phyloP scores from a whole-genome alignment of 2,329 filamentous ascomycete species.

The Paraphoma chrysanthemicola region DNA sequence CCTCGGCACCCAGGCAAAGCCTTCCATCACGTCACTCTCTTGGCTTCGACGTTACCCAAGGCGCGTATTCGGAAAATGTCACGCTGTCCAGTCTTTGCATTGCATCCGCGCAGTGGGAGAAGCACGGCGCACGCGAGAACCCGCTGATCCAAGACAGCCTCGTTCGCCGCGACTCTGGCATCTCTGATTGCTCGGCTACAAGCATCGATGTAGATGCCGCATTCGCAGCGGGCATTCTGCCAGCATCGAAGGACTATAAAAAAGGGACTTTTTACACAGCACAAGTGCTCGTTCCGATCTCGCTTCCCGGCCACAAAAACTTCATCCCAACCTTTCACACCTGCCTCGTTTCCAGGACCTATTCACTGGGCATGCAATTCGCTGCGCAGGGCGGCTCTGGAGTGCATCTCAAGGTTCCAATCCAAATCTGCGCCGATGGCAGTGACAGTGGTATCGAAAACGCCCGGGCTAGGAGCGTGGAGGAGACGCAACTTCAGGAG shows the following conservation, averaged over 20 bases:
- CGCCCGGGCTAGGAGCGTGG: constrained; percentile 38
- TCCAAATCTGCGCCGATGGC: constrained; percentile 53
- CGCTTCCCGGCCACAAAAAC: constrained; percentile 65
- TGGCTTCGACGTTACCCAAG: constrained; percentile 56
- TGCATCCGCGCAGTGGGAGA: constrained; percentile 63
- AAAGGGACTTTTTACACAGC: constrained; percentile 65
- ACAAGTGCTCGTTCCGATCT: constrained; percentile 68
- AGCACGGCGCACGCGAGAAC: constrained; percentile 49
- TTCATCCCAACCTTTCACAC: constrained; percentile 75
- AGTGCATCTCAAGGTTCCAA: constrained; percentile 52
- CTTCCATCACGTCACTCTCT: constrained; percentile 55
- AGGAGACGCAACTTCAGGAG: constrained; percentile 30
- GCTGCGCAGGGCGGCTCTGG: constrained; percentile 51
- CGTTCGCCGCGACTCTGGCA: constrained; percentile 51
- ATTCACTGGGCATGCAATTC: constrained; percentile 66
- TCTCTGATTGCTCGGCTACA: constrained; percentile 43
- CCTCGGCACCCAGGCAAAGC: constrained; percentile 57
- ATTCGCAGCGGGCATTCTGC: constrained; percentile 40
- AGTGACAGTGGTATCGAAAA: constrained; percentile 44
- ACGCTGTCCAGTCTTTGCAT: constrained; percentile 63
- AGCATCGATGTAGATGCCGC: constrained; percentile 14
- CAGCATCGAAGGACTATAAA: constrained; percentile 51
- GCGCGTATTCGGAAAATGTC: constrained; percentile 61
- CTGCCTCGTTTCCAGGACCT: constrained; percentile 70
- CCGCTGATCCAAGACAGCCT: constrained; percentile 25